These are phyloP conservation scores for Coemansia sp. DNA, from an alignment of 192 early-diverging fungal species.

Conservation along the genomic window DNA sequence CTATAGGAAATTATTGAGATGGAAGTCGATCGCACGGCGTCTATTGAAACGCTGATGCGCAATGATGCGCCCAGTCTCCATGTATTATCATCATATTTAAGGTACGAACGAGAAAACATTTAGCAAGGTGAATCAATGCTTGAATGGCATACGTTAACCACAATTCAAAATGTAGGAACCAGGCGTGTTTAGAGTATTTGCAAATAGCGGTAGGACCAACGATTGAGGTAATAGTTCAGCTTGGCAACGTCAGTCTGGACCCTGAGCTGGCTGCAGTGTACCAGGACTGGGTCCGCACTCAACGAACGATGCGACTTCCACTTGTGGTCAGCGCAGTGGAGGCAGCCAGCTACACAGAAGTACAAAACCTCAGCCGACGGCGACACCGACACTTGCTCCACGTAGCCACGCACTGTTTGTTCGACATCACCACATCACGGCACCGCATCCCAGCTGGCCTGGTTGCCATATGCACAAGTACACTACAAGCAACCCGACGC, in stretches of 20 bases:
- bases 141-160: too few relatives aligned
- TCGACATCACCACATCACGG: slow-evolving; percentile 32
- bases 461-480: slow-evolving; percentile 38
- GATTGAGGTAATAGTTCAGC: slow-evolving; percentile 27
- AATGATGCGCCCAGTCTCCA: slow-evolving; percentile 49
- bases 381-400: slow-evolving; percentile 36
- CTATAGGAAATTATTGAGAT: slow-evolving; percentile 40
- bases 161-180: slow-evolving; percentile 5
- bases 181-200: slow-evolving; percentile 35
- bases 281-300: slow-evolving; percentile 46
- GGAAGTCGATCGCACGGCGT: slow-evolving; percentile 40
- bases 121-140: too few relatives aligned
- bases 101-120: background rate
- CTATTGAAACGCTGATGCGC: slow-evolving; percentile 46
- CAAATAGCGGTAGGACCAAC: slow-evolving; percentile 38
- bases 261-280: slow-evolving; percentile 35
- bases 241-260: slow-evolving; percentile 40
- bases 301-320: slow-evolving; percentile 13
- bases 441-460: slow-evolving; percentile 31
- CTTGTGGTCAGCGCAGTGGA: slow-evolving; percentile 33
- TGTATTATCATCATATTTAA: slow-evolving; percentile 40
- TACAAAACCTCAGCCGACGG: slow-evolving; percentile 49
- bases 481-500: slow-evolving; percentile 20
- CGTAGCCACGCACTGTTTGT: slow-evolving; percentile 37
- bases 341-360: slow-evolving; percentile 46